A percentile compares a stretch with the other conserved stretches of the same genome.
Evolutionary conservation across 345 rosid species (phyloP).

Genomic region (Aquilaria sinensis): DNA sequence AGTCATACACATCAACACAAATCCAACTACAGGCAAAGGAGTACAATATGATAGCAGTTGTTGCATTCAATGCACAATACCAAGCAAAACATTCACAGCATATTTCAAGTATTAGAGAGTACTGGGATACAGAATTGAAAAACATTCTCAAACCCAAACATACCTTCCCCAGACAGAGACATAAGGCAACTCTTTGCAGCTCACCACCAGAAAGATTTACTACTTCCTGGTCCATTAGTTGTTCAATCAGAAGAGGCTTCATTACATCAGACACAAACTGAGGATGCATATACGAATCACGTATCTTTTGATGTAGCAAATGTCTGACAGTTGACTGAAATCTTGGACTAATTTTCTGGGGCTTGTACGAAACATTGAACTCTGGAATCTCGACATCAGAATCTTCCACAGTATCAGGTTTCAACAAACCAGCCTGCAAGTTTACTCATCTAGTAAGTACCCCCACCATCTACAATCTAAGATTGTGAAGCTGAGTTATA

Average conservation of each 20-base stretch:
- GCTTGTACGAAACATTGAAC: slow-evolving; percentile 96
- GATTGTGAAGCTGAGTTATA: background rate
- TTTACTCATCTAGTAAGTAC: slow-evolving; percentile 13
- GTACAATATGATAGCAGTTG: background rate
- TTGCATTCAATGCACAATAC: background rate
- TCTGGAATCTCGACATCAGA: slow-evolving; percentile 86
- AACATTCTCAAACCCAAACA: slow-evolving; percentile 8
- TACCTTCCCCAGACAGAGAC: slow-evolving; percentile 97
- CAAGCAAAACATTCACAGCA: background rate
- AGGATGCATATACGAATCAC: slow-evolving; percentile 91
- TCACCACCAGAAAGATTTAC: slow-evolving; percentile 98
- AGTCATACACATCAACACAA: background rate
- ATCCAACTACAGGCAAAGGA: background rate
- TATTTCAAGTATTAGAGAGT: background rate
- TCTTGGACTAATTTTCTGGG: slow-evolving; percentile 94
- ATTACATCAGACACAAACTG: slow-evolving; percentile 96
- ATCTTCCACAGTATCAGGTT: slow-evolving; percentile 74
- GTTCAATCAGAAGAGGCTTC: slow-evolving; percentile 98
- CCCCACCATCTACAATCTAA: background rate
- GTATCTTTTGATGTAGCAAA: slow-evolving; percentile 79
- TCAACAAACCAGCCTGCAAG: slow-evolving; percentile 82
- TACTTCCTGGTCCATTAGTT: slow-evolving; percentile 95
- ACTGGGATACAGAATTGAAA: background rate
- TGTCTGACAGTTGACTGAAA: slow-evolving; percentile 73
- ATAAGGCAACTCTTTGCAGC: slow-evolving; percentile 94